These are phyloP conservation scores for Fusarium sp. DNA, from an alignment of 2,329 filamentous ascomycete genomes.

Conservation along the genomic window DNA sequence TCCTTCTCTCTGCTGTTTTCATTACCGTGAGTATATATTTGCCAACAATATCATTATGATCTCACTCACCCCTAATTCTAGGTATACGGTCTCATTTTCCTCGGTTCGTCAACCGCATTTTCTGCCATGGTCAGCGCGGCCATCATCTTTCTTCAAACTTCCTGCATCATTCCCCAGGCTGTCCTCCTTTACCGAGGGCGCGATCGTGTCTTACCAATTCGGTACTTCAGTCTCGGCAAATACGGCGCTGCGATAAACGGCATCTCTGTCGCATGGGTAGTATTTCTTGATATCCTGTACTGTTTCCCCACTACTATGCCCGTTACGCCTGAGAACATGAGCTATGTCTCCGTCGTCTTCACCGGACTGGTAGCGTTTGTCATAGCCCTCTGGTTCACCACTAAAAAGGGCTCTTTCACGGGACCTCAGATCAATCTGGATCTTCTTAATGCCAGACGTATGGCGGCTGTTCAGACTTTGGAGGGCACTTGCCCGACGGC, in stretches of 20 bases:
- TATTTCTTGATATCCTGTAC: slow-evolving; percentile 33
- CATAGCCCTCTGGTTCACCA: slow-evolving; percentile 30
- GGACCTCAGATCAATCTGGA: slow-evolving; percentile 37
- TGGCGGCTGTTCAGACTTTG: slow-evolving; percentile 16
- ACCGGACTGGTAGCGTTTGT: slow-evolving; percentile 29
- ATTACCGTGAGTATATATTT: not conserved
- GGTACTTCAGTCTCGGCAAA: slow-evolving; percentile 40
- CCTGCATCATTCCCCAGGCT: slow-evolving; percentile 41
- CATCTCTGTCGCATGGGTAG: slow-evolving; percentile 28
- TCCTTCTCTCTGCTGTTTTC: slow-evolving; percentile 27
- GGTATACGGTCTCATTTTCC: slow-evolving; percentile 44
- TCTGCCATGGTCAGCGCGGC: slow-evolving; percentile 40
- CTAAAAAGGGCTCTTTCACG: slow-evolving; percentile 24
- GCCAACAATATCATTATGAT: accelerated
- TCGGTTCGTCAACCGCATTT: slow-evolving; percentile 44
- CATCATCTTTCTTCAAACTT: slow-evolving; percentile 41
- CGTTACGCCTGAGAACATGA: slow-evolving; percentile 36
- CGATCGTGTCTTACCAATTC: slow-evolving; percentile 36
- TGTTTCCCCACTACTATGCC: slow-evolving; percentile 35
- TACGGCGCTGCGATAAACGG: slow-evolving; percentile 38
- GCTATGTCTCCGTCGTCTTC: slow-evolving; percentile 34
- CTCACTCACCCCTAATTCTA: not conserved
- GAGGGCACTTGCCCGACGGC: not conserved
- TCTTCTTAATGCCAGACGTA: slow-evolving; percentile 12
- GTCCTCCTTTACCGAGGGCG: slow-evolving; percentile 41